Evolutionary conservation across 768 basidiomycete species (phyloP), one percentile per base, ranked within the genome.

Genomic region (Xanthoconium purpureum): DNA sequence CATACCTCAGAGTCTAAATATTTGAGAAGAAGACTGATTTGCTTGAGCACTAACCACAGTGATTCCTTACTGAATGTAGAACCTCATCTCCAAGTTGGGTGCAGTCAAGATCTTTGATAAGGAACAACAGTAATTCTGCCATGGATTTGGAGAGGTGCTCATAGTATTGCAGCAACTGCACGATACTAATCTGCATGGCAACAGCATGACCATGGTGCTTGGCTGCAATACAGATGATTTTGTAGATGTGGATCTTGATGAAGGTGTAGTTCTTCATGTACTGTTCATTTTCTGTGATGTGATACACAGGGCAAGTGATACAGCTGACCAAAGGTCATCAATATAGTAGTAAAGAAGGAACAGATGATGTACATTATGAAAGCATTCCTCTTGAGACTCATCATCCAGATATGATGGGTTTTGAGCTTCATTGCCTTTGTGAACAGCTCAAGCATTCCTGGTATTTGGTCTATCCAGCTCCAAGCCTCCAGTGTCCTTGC

Each of bases 1-100:
- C 76, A 8, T 64, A 91, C 95, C 75, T 99, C 97, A 28, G 91
- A 93, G 66, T 99, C 96, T 14, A 98, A 76, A 63, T 98, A 95
- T 17, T 82, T 77, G 24, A 91, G 78, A 14, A n/a, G n/a, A n/a
- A n/a, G n/a, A 99, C n/a, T n/a, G n/a, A n/a, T n/a, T n/a, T n/a
- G n/a, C n/a, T n/a, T n/a, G n/a, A n/a, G n/a, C n/a, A n/a, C n/a
- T n/a, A n/a, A n/a, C n/a, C n/a, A n/a, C n/a, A n/a, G n/a, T n/a
- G n/a, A n/a, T n/a, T n/a, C n/a, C n/a, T n/a, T n/a, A n/a, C n/a
- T n/a, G n/a, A n/a, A n/a, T n/a, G n/a, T n/a, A n/a, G n/a, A n/a
- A n/a, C n/a, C n/a, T n/a, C n/a, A n/a, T n/a, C n/a, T n/a, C n/a
- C n/a, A n/a, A n/a, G n/a, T n/a, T n/a, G n/a, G n/a, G n/a, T n/a